Conservation (phyloP, 2,329 filamentous ascomycete genomes). For the Phialophora chinensis region DNA sequence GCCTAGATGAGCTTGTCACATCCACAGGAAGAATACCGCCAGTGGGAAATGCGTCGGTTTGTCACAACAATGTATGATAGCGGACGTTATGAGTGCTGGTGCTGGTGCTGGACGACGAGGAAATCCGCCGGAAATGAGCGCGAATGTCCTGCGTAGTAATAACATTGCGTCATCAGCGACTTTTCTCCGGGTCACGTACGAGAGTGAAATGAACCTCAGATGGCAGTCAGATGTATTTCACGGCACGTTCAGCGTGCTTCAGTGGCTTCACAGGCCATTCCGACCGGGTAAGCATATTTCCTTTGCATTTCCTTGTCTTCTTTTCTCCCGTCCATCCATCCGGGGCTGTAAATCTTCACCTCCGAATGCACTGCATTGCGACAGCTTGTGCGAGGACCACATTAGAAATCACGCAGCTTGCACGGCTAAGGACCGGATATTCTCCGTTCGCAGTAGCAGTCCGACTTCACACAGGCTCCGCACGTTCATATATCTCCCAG, state of each 20-base stretch:
- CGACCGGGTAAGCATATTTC: slow-evolving; percentile 11
- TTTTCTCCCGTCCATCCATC: not conserved
- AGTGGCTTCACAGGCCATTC: not conserved
- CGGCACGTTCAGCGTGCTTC: not conserved
- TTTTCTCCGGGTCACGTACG: not conserved
- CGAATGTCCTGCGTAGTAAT: not conserved
- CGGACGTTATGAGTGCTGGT: not conserved
- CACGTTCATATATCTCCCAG: slow-evolving; percentile 6
- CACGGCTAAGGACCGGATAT: slow-evolving; percentile 23
- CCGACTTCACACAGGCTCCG: not conserved
- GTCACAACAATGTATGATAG: not conserved
- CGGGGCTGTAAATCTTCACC: not conserved
- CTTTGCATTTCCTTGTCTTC: not conserved
- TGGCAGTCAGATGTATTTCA: not conserved
- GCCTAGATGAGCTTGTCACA: not conserved
- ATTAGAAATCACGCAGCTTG: slow-evolving; percentile 30
- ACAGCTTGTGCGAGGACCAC: not conserved
- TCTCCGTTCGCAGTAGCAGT: slow-evolving; percentile 10
- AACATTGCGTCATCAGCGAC: slow-evolving; percentile 1
- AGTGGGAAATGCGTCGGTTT: not conserved
- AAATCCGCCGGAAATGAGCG: not conserved
- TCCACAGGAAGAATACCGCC: not conserved
- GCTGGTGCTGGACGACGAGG: not conserved
- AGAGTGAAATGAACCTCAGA: not conserved
- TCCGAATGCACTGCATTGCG: slow-evolving; percentile 11